These are phyloP conservation scores for Trametes villosa DNA, from an alignment of 768 basidiomycete species.

Conservation along the genomic window DNA sequence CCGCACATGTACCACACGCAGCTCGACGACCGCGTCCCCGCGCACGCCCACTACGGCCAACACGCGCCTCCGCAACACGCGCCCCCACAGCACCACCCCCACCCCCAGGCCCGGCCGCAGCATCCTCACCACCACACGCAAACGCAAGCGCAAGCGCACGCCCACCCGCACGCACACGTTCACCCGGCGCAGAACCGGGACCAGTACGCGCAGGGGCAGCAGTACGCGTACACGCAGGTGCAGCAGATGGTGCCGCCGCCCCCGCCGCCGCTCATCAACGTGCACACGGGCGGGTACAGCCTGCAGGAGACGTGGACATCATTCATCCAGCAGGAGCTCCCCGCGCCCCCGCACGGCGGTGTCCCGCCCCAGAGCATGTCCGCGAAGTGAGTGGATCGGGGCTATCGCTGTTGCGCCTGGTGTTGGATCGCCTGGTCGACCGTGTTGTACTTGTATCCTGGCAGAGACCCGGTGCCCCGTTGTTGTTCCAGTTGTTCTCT, in stretches of 20 bases:
- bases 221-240: conserved; percentile 21
- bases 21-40: conserved; percentile 2
- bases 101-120: neutral
- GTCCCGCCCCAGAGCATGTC: conserved; percentile 2
- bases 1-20: neutral
- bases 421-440: too few relatives aligned
- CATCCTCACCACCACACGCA: neutral
- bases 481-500: neutral
- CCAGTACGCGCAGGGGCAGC: conserved; percentile 29
- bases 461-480: neutral
- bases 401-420: too few relatives aligned
- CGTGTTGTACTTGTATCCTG: neutral
- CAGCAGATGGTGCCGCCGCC: conserved; percentile 24
- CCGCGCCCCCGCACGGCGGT: conserved; percentile 18
- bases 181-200: conserved; percentile 2
- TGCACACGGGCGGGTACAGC: conserved; percentile 60
- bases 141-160: conserved; percentile 15
- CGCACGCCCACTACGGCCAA: neutral
- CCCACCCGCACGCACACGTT: conserved; percentile 14
- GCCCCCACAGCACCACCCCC: neutral
- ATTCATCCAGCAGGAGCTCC: conserved; percentile 54
- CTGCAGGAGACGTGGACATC: conserved; percentile 74
- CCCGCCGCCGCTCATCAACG: conserved; percentile 34
- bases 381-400: neutral
- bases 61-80: neutral